Evolutionary conservation across 129 eudicot species (phyloP).

Genomic region (Deinandra increscens): DNA sequence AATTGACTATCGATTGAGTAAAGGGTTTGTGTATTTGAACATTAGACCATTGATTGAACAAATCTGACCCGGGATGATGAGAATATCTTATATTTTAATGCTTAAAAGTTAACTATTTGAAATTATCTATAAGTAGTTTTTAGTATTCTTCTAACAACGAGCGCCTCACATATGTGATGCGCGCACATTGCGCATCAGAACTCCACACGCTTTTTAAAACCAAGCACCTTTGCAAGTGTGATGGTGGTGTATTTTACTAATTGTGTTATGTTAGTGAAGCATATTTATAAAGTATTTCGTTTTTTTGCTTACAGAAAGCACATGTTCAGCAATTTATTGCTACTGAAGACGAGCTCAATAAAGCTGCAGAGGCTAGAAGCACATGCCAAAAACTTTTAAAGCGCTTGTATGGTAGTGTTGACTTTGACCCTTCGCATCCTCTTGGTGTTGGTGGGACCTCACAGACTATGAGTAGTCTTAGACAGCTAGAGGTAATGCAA

Average conservation of each 20-base stretch:
- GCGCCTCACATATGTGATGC: no score
- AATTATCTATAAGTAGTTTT: no score
- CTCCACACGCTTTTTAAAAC: no score
- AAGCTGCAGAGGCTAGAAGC: constrained; percentile 89
- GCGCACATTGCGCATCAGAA: no score
- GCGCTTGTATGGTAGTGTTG: constrained; percentile 69
- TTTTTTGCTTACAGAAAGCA: constrained; percentile 68
- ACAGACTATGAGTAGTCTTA: constrained; percentile 74
- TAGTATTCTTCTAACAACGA: no score
- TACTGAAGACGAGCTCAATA: constrained; percentile 92
- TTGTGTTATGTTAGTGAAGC: not conserved
- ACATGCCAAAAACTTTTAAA: constrained; percentile 58
- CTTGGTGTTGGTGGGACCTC: constrained; percentile 30
- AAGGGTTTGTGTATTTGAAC: no score
- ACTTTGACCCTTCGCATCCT: not conserved
- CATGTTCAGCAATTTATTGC: constrained; percentile 94
- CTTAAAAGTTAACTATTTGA: no score
- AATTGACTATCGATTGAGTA: no score
- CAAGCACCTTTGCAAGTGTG: not conserved
- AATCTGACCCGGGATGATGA: no score
- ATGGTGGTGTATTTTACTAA: no score
- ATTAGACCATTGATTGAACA: no score
- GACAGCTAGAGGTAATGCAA: constrained; percentile 80
- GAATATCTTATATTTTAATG: no score
- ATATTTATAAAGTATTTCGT: not conserved